A percentile compares a stretch with the other conserved stretches of the same genome.
These are phyloP conservation scores for Carex scoparia DNA, from an alignment of 176 grass and related monocot genomes.

Conservation along the genomic window DNA sequence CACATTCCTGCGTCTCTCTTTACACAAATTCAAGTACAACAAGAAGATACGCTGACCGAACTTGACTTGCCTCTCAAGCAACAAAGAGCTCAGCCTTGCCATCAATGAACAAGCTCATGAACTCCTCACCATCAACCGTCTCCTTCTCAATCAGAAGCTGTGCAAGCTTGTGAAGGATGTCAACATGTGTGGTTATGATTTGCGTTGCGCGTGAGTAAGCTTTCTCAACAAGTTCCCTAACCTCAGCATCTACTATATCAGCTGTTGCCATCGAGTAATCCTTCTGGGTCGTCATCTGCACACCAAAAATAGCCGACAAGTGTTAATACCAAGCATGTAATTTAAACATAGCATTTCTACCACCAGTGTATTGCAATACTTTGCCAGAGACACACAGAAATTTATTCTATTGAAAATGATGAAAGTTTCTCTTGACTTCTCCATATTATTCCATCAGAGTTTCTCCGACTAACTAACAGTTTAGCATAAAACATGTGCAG, in stretches of 20 bases:
- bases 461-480: background rate
- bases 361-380: background rate
- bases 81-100: slow-evolving; percentile 86
- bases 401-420: background rate
- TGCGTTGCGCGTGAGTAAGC: slow-evolving; percentile 70
- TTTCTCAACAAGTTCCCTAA: slow-evolving; percentile 78
- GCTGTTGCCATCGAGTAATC: slow-evolving; percentile 99
- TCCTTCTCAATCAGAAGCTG: slow-evolving; percentile 97
- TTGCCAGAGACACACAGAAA: background rate
- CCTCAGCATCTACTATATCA: slow-evolving; percentile 79
- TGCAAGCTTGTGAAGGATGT: slow-evolving; percentile 87
- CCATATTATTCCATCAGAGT: background rate
- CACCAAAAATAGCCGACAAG: background rate
- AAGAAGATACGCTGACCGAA: background rate
- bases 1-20: background rate
- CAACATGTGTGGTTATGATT: slow-evolving; percentile 64
- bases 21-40: background rate
- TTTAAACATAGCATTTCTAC: background rate
- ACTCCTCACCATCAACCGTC: slow-evolving; percentile 92
- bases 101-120: slow-evolving; percentile 97
- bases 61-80: slow-evolving; percentile 21
- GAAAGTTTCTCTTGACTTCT: background rate
- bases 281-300: slow-evolving; percentile 87
- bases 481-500: background rate
- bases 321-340: background rate